Evolutionary conservation across 2,329 filamentous ascomycete species (phyloP), one percentile per base, ranked within the genome.

Genomic region (Trichoderma sp.): DNA sequence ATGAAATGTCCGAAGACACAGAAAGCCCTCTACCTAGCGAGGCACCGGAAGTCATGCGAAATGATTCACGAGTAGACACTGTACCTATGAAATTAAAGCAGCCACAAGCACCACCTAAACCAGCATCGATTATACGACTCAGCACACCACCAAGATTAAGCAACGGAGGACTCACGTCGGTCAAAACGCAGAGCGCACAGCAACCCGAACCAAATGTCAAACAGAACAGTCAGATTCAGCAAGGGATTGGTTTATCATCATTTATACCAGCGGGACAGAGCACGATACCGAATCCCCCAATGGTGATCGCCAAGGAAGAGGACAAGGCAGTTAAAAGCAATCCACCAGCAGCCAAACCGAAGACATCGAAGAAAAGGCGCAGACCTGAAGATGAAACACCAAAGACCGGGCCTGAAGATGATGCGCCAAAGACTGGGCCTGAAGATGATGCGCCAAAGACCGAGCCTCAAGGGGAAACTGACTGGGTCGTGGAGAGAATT

Each of bases 401-500:
- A 3, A 20, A 4, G 30, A 32, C 30, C 2, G 30, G 34, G 30
- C 11, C 63, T 15, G 58, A 71, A 20, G 58, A 68, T 9, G 43
- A 36, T 9, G 61, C 63, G 32, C 23, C 65, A 3, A 20, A 4
- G 15, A 4, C 28, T 6, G 34, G 20, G 36, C 11, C 63, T 15
- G 58, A 68, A 20, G 58, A 68, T 9, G 43, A 36, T 9, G 61
- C 63, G 32, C 23, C 65, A 3, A 20, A 4, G 15, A 4, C 28
- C 4, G 34, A 30, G 36, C 11, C 36, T 4, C 76, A 74, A 2
- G 76, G 81, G 57, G 72, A 77, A 23, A 28, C 26, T 6, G 75
- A 75, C 12, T 87, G 82, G 79, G 81, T 83, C 13, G 84, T 88
- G 1, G 80, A 85, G 58, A 77, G 80, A 2, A 77, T 88, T 2